A percentile compares a stretch with the other conserved stretches of the same genome.
Evolutionary conservation across 225 moss, liverwort and hornwort genomes (phyloP).

Genomic region (Pseudoscleropodium purum): DNA sequence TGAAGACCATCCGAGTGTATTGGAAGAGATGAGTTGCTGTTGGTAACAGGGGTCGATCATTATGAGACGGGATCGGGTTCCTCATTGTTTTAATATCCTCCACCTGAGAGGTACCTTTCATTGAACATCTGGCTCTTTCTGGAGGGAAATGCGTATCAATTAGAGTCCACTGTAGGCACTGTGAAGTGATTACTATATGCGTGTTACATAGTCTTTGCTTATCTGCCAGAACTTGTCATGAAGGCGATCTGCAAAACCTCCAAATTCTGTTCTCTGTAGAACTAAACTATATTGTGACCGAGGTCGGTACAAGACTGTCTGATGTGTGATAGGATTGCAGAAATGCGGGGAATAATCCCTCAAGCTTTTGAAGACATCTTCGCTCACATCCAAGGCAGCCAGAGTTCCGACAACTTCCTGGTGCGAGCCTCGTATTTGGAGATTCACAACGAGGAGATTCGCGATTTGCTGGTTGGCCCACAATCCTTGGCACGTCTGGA

Average conservation of each 20-base stretch:
- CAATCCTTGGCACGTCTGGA: constrained; percentile 49
- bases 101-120: neutral
- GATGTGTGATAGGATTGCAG: constrained; percentile 32
- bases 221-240: neutral
- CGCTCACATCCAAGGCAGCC: constrained; percentile 78
- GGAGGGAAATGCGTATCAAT: neutral
- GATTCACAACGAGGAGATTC: constrained; percentile 95
- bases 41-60: neutral
- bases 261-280: constrained; percentile 1
- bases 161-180: neutral
- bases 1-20: neutral
- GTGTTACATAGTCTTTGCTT: neutral
- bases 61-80: neutral
- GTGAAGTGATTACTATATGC: neutral
- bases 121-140: neutral
- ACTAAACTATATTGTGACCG: neutral
- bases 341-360: constrained; percentile 85
- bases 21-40: neutral
- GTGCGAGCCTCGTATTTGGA: constrained; percentile 94
- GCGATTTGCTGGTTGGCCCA: constrained; percentile 61
- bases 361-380: constrained; percentile 92
- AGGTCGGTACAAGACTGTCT: neutral
- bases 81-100: neutral
- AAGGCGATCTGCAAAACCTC: neutral
- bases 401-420: constrained; percentile 94